Base-by-base conservation (phyloP, 495 filamentous ascomycete genomes). In the Amniculicola lignicola region DNA sequence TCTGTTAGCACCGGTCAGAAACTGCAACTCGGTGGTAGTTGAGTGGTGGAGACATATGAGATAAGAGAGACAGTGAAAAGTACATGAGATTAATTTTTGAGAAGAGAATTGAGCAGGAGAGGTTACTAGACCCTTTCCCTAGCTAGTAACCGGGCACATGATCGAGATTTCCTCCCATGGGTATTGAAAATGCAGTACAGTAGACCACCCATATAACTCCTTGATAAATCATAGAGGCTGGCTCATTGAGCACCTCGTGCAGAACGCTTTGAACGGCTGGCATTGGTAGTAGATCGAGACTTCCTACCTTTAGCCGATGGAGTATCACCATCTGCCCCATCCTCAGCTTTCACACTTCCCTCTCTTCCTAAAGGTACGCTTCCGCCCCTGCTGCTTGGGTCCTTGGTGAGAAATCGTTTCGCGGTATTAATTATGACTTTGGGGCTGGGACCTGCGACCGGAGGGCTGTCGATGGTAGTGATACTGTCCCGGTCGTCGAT, bases 341-440 rank as follows among this genome's bases (percentile, higher is more conserved):
- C 64, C 44, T 63, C 70, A 50, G 37, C 49, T 64, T 62, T 72
- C 66, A 37, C 71, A 70, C 57, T 74, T 69, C 43, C 41, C 54
- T 27, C 67, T 65, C 48, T 40, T 48, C 10, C 67, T 61, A 18
- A 70, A 42, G 75, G 68, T 61, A 80, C 51, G 75, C 79, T 18
- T 79, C 59, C 52, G 11, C 57, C 65, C 41, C 61, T 46, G 16
- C 63, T 59, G 21, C 42, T 31, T 5, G 81, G 28, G 77, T 23
- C 73, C 75, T 65, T 84, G 82, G 29, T 82, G 74, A 31, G 79
- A 55, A 31, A 67, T 11, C 64, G 28, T 14, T 54, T 51, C 40
- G 49, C 53, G 3, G 15, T 51, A 2, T 36, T 10, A 12, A 61
- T 52, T 19, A 48, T 36, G 23, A 68, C 56, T 41, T 65, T 69